Evolutionary conservation across 495 filamentous ascomycete species (phyloP), one percentile per base, ranked within the genome.

Genomic region (Penicillium salamii): DNA sequence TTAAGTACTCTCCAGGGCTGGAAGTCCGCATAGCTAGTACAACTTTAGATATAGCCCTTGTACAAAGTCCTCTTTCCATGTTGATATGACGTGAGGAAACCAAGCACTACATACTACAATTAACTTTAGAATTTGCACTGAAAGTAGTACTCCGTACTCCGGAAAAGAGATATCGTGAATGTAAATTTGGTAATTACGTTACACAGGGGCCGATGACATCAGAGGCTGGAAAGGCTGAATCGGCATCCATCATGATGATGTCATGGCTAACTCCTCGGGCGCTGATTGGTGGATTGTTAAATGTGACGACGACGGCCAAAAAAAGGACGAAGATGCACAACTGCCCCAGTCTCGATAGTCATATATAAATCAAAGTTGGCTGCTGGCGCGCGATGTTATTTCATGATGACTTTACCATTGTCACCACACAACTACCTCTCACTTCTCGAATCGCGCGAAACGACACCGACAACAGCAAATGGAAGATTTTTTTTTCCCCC

Each of bases 321-420:
- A 51, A 42, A 15, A 33, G 23, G 20, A 37, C 46, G 23, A 14
- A 54, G 47, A 47, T 23, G 34, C 53, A 53, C 24, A 32, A 49
- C 26, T 42, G 40, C 20, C 52, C 50, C 40, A n/a, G 8, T 26
- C 43, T 21, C 48, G n/a, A n/a, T 61, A 5, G 4, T 28, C 24
- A 5, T 32, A 62, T 62, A 62, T 62, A 62, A 62, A 50, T 45
- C 51, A 57, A 54, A 37, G 43, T 20, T n/a, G 49, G 41, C 46
- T 39, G 36, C 46, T n/a, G 35, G 28, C 12, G 15, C 47, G 26
- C 21, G 37, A 11, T 11, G 29, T 9, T 11, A 32, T 32, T 32
- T 12, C 23, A 26, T 26, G 4, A 26, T 26, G 23, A 26, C 3
- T 26, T 26, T 26, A 34, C 11, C 3, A 26, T 23, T 17, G 29